Percentiles rank a stretch among this genome's conserved stretches.
phyloP scores from a whole-genome alignment of 345 rosid species.

The Acer negundo region DNA sequence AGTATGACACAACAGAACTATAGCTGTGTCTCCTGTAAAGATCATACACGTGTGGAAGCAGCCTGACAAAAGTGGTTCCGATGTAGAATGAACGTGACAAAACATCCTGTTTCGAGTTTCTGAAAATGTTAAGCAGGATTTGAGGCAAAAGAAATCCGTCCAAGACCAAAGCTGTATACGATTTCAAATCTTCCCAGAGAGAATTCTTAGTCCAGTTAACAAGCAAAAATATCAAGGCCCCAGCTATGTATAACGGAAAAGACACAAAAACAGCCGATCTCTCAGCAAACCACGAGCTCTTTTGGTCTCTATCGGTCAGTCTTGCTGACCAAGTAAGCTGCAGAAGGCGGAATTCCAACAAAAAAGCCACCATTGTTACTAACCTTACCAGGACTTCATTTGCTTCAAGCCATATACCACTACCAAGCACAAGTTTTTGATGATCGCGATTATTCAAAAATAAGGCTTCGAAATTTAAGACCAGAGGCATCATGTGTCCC shows the following conservation, averaged over 20 bases:
- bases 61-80: constrained; percentile 41
- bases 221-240: constrained; percentile 39
- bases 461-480: constrained; percentile 42
- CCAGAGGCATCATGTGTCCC: constrained; percentile 46
- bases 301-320: constrained; percentile 16
- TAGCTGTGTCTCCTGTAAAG: constrained; percentile 38
- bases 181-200: constrained; percentile 31
- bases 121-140: constrained; percentile 43
- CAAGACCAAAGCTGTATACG: constrained; percentile 44
- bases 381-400: constrained; percentile 47
- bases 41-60: constrained; percentile 54
- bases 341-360: constrained; percentile 45
- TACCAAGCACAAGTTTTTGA: constrained; percentile 20
- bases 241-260: constrained; percentile 34
- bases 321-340: constrained; percentile 44
- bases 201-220: constrained; percentile 22
- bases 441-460: constrained; percentile 22
- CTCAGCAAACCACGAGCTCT: constrained; percentile 40
- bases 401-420: constrained; percentile 39
- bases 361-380: constrained; percentile 45
- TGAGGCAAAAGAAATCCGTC: constrained; percentile 58
- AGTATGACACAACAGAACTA: constrained; percentile 25
- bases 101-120: constrained; percentile 33
- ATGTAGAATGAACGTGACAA: constrained; percentile 41
- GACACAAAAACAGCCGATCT: constrained; percentile 35